These are phyloP conservation scores for Bryum argenteum DNA, from an alignment of 225 moss, liverwort and hornwort genomes.

Conservation along the genomic window DNA sequence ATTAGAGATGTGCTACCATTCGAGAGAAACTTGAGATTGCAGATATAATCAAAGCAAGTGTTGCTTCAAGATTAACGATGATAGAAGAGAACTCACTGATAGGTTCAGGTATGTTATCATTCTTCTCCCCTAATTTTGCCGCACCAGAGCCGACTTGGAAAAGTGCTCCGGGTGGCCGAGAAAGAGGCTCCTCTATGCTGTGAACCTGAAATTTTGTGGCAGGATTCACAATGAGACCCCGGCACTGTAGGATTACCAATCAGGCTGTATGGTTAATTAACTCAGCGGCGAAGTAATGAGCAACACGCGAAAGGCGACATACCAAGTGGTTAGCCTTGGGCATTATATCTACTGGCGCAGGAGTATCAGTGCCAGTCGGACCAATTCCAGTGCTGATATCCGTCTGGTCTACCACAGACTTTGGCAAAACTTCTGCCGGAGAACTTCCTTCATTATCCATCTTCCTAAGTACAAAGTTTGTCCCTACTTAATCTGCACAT, in stretches of 20 bases:
- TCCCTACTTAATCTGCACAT: conserved; percentile 22
- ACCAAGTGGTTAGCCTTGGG: conserved; percentile 36
- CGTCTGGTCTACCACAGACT: conserved; percentile 33
- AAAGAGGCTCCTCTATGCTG: conserved; percentile 57
- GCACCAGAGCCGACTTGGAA: conserved; percentile 55
- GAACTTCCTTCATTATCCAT: conserved; percentile 38
- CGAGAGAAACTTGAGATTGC: background rate
- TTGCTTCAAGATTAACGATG: background rate
- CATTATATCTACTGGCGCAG: conserved; percentile 56
- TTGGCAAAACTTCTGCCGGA: conserved; percentile 25
- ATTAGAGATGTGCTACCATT: no score
- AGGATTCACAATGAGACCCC: conserved; percentile 6
- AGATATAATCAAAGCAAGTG: no score
- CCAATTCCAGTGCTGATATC: conserved; percentile 58
- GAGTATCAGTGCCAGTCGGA: conserved; percentile 62
- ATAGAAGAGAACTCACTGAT: conserved; percentile 36
- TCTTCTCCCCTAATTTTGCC: conserved; percentile 16
- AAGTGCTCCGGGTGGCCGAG: conserved; percentile 53
- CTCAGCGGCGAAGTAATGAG: no score
- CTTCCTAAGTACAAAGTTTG: background rate
- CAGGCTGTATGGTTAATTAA: no score
- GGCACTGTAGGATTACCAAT: no score
- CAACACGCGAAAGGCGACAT: background rate
- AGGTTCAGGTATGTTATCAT: conserved; percentile 34
- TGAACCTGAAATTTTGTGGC: conserved; percentile 34